Evolutionary conservation across 2,329 filamentous ascomycete species (phyloP).

Genomic region (Penicillium griseofulvum): DNA sequence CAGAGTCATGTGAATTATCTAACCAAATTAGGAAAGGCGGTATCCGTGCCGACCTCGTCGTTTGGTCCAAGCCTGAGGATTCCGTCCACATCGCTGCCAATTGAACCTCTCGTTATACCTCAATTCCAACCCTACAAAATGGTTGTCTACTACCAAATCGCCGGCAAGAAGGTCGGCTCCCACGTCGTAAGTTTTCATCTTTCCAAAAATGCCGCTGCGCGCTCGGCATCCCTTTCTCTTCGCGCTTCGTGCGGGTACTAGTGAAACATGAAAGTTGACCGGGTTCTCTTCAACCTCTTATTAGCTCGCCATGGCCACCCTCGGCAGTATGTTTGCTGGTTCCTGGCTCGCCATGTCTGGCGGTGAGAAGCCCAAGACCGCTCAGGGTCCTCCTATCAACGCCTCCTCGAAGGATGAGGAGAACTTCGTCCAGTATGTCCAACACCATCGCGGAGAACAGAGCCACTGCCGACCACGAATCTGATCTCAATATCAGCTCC

Average conservation of each 20-base stretch:
- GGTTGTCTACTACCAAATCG: conserved; percentile 53
- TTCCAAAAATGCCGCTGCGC: conserved; percentile 1
- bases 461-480: not conserved
- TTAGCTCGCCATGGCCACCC: conserved; percentile 62
- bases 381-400: conserved; percentile 58
- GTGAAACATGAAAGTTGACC: conserved; percentile 20
- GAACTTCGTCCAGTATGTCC: conserved; percentile 64
- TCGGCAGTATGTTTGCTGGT: conserved; percentile 51
- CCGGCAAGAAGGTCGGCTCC: conserved; percentile 53
- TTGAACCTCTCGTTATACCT: conserved; percentile 22
- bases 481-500: not conserved
- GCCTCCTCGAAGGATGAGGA: conserved; percentile 66
- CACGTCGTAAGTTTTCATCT: conserved; percentile 46
- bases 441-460: not conserved
- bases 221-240: conserved; percentile 23
- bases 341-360: conserved; percentile 47
- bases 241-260: conserved; percentile 10
- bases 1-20: conserved; percentile 13
- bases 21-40: conserved; percentile 22
- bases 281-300: not conserved
- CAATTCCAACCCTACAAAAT: conserved; percentile 40
- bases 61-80: conserved; percentile 26
- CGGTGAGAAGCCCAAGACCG: conserved; percentile 34
- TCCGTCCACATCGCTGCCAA: conserved; percentile 29
- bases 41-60: conserved; percentile 23